Evolutionary conservation across 306 rosid genomes (phyloP).

Genomic region (Urtica urens): DNA sequence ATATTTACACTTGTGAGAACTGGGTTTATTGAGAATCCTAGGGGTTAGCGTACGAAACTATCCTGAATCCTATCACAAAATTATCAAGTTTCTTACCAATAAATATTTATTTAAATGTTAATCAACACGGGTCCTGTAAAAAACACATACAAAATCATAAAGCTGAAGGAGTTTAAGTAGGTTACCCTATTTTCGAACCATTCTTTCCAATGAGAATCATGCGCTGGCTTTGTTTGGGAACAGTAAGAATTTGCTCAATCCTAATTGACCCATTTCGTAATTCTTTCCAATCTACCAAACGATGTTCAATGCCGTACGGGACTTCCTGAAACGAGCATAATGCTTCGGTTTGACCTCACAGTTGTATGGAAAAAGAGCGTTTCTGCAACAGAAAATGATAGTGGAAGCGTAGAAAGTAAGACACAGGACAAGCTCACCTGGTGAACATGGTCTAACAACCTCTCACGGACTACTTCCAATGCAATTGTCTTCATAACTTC

Average conservation of each 20-base stretch:
- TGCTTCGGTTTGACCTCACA: background rate
- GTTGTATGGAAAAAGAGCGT: background rate
- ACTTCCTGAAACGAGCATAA: constrained; percentile 52
- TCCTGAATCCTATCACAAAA: no score
- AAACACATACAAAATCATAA: no score
- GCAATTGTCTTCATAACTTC: constrained; percentile 85
- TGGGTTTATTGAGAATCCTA: no score
- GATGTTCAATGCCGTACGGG: constrained; percentile 75
- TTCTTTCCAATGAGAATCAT: constrained; percentile 87
- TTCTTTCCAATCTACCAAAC: constrained; percentile 86
- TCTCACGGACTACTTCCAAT: constrained; percentile 90
- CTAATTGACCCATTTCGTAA: constrained; percentile 82
- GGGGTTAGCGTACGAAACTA: no score
- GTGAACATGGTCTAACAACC: constrained; percentile 82
- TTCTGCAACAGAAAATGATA: constrained; percentile 1
- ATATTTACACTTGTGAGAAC: no score
- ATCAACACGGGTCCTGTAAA: no score
- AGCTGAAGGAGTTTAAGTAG: background rate
- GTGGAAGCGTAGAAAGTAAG: constrained; percentile 1
- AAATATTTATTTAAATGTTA: no score
- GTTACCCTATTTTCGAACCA: constrained; percentile 92
- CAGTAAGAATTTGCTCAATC: constrained; percentile 81
- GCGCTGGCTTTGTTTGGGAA: constrained; percentile 70
- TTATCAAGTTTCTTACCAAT: no score
- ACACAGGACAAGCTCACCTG: constrained; percentile 43